Conservation (phyloP, 2,329 filamentous ascomycete species). For the Apiospora rasikravindrae region DNA sequence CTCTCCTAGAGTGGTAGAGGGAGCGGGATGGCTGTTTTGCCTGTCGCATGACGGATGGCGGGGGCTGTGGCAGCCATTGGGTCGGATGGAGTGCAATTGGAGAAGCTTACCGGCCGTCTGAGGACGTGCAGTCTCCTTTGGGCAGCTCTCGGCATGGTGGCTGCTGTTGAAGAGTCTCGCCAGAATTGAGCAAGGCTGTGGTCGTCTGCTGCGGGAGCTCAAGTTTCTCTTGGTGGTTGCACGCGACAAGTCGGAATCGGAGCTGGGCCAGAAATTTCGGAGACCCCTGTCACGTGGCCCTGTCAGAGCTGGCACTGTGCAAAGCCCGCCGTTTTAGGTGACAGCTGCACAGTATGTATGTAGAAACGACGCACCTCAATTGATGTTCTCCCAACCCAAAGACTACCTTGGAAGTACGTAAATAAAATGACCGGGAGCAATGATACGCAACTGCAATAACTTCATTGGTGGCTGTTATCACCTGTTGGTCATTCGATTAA, state of each 20-base stretch:
- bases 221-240: not conserved
- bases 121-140: slow-evolving; percentile 68
- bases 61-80: not conserved
- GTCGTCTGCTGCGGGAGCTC: not conserved
- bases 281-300: slow-evolving; percentile 17
- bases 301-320: not conserved
- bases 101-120: slow-evolving; percentile 63
- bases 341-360: not conserved
- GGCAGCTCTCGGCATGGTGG: slow-evolving; percentile 18
- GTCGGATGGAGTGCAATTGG: slow-evolving; percentile 21
- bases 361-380: not conserved
- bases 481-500: no score
- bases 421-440: no score
- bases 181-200: not conserved
- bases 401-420: no score
- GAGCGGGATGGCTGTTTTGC: not conserved
- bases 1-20: not conserved
- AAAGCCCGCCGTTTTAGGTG: not conserved
- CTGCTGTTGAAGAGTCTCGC: slow-evolving; percentile 9
- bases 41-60: not conserved
- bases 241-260: not conserved
- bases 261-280: slow-evolving; percentile 18
- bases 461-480: no score
- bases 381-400: not conserved
- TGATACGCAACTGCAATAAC: no score